Evolutionary conservation across 2,329 filamentous ascomycete genomes (phyloP).

Genomic region (Coleophoma eucalyptorum): DNA sequence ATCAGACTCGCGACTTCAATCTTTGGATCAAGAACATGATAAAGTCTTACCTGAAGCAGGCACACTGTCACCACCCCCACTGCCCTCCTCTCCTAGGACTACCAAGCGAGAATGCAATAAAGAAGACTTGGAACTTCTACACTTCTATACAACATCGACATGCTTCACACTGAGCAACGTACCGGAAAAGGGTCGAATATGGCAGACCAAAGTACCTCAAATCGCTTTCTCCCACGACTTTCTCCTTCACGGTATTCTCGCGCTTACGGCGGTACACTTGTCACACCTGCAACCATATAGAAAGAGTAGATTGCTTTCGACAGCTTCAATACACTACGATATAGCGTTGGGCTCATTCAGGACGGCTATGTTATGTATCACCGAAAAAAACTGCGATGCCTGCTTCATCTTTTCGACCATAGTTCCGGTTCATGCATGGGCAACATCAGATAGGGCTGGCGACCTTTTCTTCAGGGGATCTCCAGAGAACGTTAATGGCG

Average conservation of each 20-base stretch:
- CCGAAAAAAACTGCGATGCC: not conserved
- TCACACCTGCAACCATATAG: not conserved
- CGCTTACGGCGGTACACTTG: not conserved
- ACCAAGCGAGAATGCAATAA: not conserved
- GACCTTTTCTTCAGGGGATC: constrained; percentile 2
- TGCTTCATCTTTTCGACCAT: not conserved
- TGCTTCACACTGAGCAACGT: not conserved
- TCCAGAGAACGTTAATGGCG: not conserved
- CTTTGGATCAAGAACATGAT: not conserved
- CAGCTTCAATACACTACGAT: not conserved
- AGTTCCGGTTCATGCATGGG: not conserved
- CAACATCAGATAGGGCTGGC: constrained; percentile 5
- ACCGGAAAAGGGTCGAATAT: not conserved
- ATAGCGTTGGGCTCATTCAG: not conserved
- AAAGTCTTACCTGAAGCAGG: not conserved
- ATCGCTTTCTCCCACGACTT: not conserved
- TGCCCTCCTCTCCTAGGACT: not conserved
- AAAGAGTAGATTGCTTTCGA: not conserved
- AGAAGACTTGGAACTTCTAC: not conserved
- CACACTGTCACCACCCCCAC: not conserved
- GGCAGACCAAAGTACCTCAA: not conserved
- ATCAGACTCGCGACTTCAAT: too few species aligned
- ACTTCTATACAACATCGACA: not conserved
- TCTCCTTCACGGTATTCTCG: not conserved
- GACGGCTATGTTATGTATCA: not conserved